These are phyloP conservation scores for Climacium dendroides DNA, from an alignment of 225 moss, liverwort and hornwort genomes.

Conservation along the genomic window DNA sequence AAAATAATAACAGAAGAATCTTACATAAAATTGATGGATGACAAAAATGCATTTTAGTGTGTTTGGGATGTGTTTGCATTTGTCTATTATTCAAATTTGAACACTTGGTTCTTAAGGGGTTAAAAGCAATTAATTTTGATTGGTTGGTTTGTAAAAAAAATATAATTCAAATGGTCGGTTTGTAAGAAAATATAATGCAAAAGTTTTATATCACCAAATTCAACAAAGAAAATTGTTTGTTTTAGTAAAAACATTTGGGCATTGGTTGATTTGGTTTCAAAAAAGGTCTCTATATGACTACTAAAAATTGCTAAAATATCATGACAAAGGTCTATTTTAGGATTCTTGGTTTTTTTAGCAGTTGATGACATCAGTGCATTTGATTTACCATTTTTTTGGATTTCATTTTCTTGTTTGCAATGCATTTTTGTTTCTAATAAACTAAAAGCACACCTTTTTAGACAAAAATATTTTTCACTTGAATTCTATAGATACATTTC, in stretches of 20 bases:
- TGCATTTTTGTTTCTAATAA: background rate
- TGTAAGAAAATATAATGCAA: no score
- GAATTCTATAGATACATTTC: background rate
- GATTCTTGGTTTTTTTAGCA: background rate
- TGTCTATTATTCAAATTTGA: background rate
- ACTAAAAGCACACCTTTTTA: background rate
- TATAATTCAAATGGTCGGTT: background rate
- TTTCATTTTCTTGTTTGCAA: background rate
- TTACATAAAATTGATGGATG: background rate
- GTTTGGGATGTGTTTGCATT: accelerated
- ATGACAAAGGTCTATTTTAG: accelerated
- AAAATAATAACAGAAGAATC: accelerated
- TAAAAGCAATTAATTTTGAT: background rate
- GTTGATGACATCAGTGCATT: background rate
- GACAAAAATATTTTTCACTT: background rate
- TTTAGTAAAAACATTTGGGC: background rate
- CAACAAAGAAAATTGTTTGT: no score
- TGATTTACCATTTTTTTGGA: background rate
- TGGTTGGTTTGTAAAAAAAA: accelerated
- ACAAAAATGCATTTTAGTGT: background rate
- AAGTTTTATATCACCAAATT: background rate
- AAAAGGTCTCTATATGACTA: no score
- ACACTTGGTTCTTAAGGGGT: accelerated
- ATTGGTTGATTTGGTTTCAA: accelerated
- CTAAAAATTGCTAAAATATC: background rate